Base-by-base conservation (phyloP, 768 basidiomycete species). In the Suillus alpinus region DNA sequence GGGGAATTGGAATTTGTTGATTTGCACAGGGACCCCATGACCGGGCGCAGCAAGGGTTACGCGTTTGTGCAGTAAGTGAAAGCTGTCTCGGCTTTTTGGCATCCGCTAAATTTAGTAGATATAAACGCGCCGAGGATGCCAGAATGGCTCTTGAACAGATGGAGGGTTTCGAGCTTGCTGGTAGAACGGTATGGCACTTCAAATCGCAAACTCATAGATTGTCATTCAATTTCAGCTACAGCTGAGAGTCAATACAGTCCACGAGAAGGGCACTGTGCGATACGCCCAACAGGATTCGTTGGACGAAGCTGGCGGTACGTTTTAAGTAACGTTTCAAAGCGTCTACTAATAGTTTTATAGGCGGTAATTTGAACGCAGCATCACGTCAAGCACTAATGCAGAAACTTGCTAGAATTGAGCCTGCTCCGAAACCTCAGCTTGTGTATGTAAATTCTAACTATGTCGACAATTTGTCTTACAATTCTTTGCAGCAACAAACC, bases 301-400 rank as follows among this genome's bases (percentile, higher is more conserved):
- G 62, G 95, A 98, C 71, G 95, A 97, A 77, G 81, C 88, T 59
- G 92, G 92, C 73, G 94, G 95, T 94, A 69, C 65, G 78, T 66
- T 64, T 59, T 52, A 13, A 49, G 16, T 12, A 10, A 20, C 51
- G 10, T 56, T 39, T 26, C 20, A 29, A 36, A 61, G 9, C 51
- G 5, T 46, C 70, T 20, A 71, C 58, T 61, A n/a, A 29, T 56
- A 41, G 39, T 47, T 39, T 20, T 62, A 1, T 71, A 95, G 94
- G 91, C 76, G 92, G 92, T 92, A 94, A 94, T 84, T 86, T 97
- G 82, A 97, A 97, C 81, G 92, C 92, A 82, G 92, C 92, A 71
- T 94, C 94, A 73, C 92, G 97, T 79, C 95, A 97, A 83, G 93
- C 94, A 76, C 93, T 99, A 81, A 99, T 99, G 97, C 94, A 95